Percentiles rank a stretch among this genome's conserved stretches.
phyloP scores from a whole-genome alignment of 306 rosid genomes.

The Trifolium fragiferum region DNA sequence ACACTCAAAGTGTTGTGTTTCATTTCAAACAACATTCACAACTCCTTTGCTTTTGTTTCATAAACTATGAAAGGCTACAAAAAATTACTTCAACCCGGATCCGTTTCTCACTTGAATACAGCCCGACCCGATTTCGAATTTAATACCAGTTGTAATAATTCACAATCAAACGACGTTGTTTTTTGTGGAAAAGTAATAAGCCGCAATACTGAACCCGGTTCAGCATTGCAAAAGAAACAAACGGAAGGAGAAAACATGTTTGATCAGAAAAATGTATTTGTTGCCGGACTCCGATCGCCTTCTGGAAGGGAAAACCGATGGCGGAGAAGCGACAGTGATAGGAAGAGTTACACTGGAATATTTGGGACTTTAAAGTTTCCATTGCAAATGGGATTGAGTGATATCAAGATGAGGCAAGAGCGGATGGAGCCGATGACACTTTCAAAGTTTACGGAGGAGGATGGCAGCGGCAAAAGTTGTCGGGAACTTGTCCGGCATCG shows the following conservation, averaged over 20 bases:
- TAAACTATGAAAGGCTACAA: background rate
- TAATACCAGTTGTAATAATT: background rate
- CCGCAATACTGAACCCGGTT: constrained; percentile 31
- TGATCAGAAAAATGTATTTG: background rate
- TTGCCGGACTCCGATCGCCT: constrained; percentile 29
- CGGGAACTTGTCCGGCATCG: constrained; percentile 42
- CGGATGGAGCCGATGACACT: constrained; percentile 33
- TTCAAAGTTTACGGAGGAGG: constrained; percentile 15
- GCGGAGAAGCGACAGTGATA: constrained; percentile 31
- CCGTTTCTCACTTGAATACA: background rate
- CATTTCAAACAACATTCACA: background rate
- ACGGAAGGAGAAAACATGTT: background rate
- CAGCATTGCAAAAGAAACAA: background rate
- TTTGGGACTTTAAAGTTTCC: constrained; percentile 52
- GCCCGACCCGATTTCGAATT: constrained; percentile 41
- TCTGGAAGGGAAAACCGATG: constrained; percentile 11
- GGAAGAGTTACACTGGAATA: constrained; percentile 27
- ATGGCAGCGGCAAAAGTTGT: constrained; percentile 31
- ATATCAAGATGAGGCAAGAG: constrained; percentile 48
- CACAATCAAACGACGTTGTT: constrained; percentile 35
- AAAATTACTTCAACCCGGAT: background rate
- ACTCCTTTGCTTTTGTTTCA: background rate
- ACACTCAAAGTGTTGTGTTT: background rate
- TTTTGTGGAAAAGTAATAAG: constrained; percentile 50
- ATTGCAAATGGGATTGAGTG: constrained; percentile 47